Evolutionary conservation across 2,329 filamentous ascomycete species (phyloP).

Genomic region (Aspergillus felis): DNA sequence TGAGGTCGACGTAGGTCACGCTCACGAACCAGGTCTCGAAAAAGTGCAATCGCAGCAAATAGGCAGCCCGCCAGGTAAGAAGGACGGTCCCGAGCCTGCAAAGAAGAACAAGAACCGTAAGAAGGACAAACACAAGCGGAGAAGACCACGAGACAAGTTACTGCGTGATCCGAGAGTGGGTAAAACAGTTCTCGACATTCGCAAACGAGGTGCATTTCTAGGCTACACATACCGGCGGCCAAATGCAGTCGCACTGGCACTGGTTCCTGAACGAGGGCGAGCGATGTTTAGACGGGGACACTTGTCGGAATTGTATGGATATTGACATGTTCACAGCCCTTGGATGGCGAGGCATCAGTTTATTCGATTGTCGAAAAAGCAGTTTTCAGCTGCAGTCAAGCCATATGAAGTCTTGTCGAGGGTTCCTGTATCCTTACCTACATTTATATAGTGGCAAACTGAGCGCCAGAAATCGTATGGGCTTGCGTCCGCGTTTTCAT

Average conservation of each 20-base stretch:
- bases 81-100: slow-evolving; percentile 18
- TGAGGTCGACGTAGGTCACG: slow-evolving; percentile 5
- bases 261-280: slow-evolving; percentile 33
- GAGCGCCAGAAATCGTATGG: background rate
- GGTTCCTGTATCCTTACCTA: background rate
- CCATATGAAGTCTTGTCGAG: background rate
- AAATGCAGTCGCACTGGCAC: slow-evolving; percentile 31
- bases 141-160: slow-evolving; percentile 78
- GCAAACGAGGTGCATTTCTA: slow-evolving; percentile 79
- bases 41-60: background rate
- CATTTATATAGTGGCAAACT: background rate
- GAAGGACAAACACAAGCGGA: slow-evolving; percentile 62
- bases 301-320: slow-evolving; percentile 23
- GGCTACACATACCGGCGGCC: slow-evolving; percentile 76
- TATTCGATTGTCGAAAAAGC: background rate
- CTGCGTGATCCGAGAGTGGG: slow-evolving; percentile 68
- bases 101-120: slow-evolving; percentile 1
- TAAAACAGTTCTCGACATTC: slow-evolving; percentile 67
- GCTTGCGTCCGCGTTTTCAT: background rate
- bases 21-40: background rate
- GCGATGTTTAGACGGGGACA: slow-evolving; percentile 20
- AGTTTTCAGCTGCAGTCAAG: background rate
- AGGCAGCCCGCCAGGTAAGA: background rate
- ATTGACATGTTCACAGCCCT: background rate
- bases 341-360: background rate